These are phyloP conservation scores for Sphaerostilbella broomeana DNA, from an alignment of 2,329 filamentous ascomycete species.

Conservation along the genomic window DNA sequence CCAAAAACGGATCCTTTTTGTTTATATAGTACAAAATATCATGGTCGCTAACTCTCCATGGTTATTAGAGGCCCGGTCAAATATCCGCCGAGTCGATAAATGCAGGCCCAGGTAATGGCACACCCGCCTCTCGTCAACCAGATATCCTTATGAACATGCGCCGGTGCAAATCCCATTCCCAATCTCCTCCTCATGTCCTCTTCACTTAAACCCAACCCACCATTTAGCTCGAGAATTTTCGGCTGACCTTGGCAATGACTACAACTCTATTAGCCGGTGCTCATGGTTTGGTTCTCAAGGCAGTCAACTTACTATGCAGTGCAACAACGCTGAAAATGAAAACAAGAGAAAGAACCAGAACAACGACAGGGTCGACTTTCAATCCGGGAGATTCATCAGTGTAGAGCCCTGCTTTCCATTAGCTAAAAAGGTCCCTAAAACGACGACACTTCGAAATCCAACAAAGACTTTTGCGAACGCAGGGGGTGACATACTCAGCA, in stretches of 20 bases:
- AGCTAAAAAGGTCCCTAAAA: not conserved
- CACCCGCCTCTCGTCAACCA: constrained; percentile 2
- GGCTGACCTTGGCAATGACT: constrained; percentile 95
- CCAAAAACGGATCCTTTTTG: not conserved
- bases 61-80: constrained; percentile 9
- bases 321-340: constrained; percentile 99
- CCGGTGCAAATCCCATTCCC: constrained; percentile 8
- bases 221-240: constrained; percentile 67
- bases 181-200: not conserved
- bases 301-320: constrained; percentile 73
- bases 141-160: constrained; percentile 4
- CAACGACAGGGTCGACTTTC: constrained; percentile 96
- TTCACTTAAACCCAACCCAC: not conserved
- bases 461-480: not conserved
- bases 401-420: constrained; percentile 63
- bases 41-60: constrained; percentile 11
- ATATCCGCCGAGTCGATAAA: constrained; percentile 11
- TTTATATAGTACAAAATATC: constrained; percentile 15
- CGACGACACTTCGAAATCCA: not conserved
- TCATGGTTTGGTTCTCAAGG: not conserved
- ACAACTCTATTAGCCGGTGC: constrained; percentile 16
- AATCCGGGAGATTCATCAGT: constrained; percentile 96
- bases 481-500: constrained; percentile 69
- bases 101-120: not conserved
- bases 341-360: constrained; percentile 89